Evolutionary conservation across 2,329 filamentous ascomycete genomes (phyloP), one percentile per base, ranked within the genome.

Genomic region (Colletotrichum filicis): DNA sequence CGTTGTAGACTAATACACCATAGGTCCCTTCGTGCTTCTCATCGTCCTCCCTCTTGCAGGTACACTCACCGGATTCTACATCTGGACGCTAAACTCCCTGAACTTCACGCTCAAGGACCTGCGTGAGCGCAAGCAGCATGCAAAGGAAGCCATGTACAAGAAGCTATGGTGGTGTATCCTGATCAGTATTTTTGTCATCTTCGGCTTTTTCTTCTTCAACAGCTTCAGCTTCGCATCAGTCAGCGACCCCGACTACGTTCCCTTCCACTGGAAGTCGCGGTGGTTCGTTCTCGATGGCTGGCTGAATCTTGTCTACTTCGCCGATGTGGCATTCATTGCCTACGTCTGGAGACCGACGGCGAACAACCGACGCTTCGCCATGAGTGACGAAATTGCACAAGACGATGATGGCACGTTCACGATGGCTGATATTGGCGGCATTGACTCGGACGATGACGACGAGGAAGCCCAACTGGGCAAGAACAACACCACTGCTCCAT

Each of bases 151-250:
- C 83, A 99, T 99, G 97, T 99, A 98, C 85, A 95, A 94, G 85
- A 97, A 97, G 82, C 91, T 99, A 16, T 99, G 97, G 95, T 99
- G 95, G 95, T 96, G 95, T 82, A 98, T 99, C 73, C 88, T 99
- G 58, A 87, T 91, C 75, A 97, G 94, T 81, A 97, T 99, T 80
- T 85, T 98, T 61, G 94, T 98, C 77, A 98, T 98, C 77, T 99
- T 99, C 78, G 95, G 89, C 70, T 99, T 99, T 86, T 98, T 99
- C 88, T 98, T 99, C 87, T 92, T 98, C 87, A 98, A 98, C 87
- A 97, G 94, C 77, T 95, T 98, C 83, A 95, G 94, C 0, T 98
- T 99, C 81, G 96, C 95, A 61, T 95, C 95, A 14, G 91, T 92
- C 60, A 90, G 90, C 60, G 93, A 95, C 75, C 94, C 94, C 0